Conservation (phyloP, 192 early-diverging fungal species). For the Gonapodya sp. region DNA sequence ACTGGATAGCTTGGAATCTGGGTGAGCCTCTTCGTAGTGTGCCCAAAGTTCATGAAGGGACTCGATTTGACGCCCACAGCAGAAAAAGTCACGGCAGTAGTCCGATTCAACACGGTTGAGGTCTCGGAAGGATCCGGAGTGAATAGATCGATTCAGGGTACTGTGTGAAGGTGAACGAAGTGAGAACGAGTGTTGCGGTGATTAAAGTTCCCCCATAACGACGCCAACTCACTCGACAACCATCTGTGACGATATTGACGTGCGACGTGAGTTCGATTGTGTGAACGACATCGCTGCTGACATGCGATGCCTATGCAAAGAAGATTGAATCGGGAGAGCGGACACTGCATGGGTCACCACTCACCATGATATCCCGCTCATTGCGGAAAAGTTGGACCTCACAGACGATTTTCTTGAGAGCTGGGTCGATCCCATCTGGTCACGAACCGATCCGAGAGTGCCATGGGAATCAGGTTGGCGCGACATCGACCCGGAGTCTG, state of each 20-base stretch:
- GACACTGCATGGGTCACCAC: too few species aligned
- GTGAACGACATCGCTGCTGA: background rate
- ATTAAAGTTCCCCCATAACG: background rate
- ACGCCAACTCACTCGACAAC: background rate
- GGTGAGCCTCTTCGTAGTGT: constrained; percentile 81
- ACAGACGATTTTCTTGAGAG: background rate
- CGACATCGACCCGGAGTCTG: too few species aligned
- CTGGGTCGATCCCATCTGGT: background rate
- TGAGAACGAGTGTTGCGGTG: background rate
- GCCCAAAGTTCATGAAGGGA: constrained; percentile 90
- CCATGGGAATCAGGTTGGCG: too few species aligned
- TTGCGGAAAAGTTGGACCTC: background rate
- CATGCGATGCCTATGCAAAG: background rate
- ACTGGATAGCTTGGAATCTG: background rate
- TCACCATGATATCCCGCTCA: background rate
- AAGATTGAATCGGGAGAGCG: too few species aligned
- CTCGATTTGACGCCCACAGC: constrained; percentile 79
- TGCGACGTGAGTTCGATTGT: background rate
- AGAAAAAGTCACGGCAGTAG: constrained; percentile 92
- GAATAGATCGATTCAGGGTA: background rate
- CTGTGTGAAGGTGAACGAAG: background rate
- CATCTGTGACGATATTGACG: background rate
- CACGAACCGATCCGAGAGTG: background rate
- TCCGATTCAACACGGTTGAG: constrained; percentile 46
- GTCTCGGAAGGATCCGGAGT: constrained; percentile 5